Evolutionary conservation across 2,329 filamentous ascomycete species (phyloP).

Genomic region (Orbilia brochopaga): DNA sequence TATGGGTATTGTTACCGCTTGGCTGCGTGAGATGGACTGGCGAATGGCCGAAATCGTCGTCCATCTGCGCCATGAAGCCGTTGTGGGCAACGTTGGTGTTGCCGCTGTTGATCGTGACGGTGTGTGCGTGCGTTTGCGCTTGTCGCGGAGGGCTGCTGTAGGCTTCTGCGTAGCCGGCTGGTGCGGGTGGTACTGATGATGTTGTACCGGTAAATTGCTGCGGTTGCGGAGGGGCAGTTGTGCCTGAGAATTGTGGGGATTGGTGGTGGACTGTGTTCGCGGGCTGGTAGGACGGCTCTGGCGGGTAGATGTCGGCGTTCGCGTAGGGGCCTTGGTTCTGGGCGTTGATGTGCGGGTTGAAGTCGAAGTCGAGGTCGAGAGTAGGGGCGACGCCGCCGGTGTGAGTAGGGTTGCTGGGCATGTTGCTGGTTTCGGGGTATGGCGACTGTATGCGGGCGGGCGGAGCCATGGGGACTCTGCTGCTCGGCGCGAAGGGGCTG

Average conservation of each 20-base stretch:
- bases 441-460: constrained; percentile 40
- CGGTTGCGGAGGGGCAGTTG: not conserved
- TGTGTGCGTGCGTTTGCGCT: constrained; percentile 9
- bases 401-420: constrained; percentile 19
- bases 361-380: constrained; percentile 32
- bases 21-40: constrained; percentile 38
- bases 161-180: constrained; percentile 16
- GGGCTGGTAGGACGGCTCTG: constrained; percentile 43
- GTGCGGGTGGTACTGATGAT: constrained; percentile 21
- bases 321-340: constrained; percentile 48
- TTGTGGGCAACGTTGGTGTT: constrained; percentile 2
- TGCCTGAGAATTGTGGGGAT: constrained; percentile 29
- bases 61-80: constrained; percentile 47
- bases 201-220: constrained; percentile 32
- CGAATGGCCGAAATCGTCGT: constrained; percentile 44
- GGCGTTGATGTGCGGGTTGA: constrained; percentile 49
- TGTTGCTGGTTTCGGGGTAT: constrained; percentile 40
- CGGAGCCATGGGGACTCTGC: constrained; percentile 10
- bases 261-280: not conserved
- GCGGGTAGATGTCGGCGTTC: constrained; percentile 47
- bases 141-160: constrained; percentile 28
- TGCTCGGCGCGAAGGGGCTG: constrained; percentile 36
- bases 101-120: constrained; percentile 1
- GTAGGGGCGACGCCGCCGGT: not conserved
- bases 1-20: not conserved